Conservation (phyloP, 495 filamentous ascomycete species). For the Clavariopsis aquatica region DNA sequence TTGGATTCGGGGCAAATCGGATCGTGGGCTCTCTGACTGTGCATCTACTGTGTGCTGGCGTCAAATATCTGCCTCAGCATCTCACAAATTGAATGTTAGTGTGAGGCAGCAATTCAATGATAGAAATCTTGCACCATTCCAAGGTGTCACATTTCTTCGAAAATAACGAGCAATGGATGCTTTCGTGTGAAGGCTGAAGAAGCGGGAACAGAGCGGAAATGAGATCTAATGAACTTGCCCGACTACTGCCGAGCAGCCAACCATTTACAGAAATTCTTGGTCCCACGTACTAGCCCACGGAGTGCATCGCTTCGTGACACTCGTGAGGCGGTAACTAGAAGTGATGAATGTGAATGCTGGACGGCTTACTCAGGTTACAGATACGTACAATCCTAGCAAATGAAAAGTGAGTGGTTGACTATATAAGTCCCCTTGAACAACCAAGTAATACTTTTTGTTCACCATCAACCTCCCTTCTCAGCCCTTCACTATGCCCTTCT, state of each 20-base stretch:
- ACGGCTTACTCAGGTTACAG: not conserved
- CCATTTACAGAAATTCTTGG: not conserved
- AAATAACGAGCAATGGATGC: too few species aligned
- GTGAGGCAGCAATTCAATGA: too few species aligned
- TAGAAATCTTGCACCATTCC: too few species aligned
- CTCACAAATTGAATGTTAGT: too few species aligned
- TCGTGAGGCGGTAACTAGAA: not conserved
- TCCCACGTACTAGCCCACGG: not conserved
- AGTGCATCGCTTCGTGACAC: not conserved
- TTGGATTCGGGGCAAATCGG: not conserved
- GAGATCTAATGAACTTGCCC: not conserved
- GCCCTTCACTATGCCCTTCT: conserved; percentile 2
- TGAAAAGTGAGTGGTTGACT: not conserved
- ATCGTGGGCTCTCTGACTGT: too few species aligned
- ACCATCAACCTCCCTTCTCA: not conserved
- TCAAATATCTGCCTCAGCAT: too few species aligned
- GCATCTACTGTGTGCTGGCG: too few species aligned
- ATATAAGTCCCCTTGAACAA: not conserved
- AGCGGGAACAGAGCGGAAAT: too few species aligned
- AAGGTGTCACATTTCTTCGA: too few species aligned
- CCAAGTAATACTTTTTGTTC: not conserved
- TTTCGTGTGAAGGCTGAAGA: too few species aligned
- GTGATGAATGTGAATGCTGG: not conserved
- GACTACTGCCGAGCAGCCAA: not conserved
- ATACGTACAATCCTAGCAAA: not conserved